These are phyloP conservation scores for Pouteria glomerata DNA, from an alignment of 148 eudicot genomes.

Conservation along the genomic window DNA sequence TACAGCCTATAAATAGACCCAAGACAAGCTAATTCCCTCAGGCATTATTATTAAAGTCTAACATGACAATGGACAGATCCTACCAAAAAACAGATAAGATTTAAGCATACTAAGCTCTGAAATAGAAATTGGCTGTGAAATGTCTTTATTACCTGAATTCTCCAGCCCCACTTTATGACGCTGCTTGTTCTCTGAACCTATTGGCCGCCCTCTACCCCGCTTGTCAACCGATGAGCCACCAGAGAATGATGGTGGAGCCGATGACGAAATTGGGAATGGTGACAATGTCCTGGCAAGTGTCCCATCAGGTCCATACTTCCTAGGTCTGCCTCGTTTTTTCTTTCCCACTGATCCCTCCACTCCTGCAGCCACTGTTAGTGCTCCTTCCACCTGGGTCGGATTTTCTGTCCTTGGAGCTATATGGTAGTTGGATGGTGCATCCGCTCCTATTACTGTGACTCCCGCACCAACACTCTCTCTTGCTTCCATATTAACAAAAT, in stretches of 20 bases:
- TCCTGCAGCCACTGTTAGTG: slow-evolving; percentile 23
- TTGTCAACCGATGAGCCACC: slow-evolving; percentile 30
- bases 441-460: slow-evolving; percentile 50
- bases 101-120: neutral
- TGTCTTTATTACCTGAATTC: slow-evolving; percentile 33
- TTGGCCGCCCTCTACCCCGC: slow-evolving; percentile 31
- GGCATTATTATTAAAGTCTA: neutral
- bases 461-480: slow-evolving; percentile 34
- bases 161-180: slow-evolving; percentile 29
- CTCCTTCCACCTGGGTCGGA: slow-evolving; percentile 15
- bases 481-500: too few species aligned
- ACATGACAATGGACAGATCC: neutral
- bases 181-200: slow-evolving; percentile 34
- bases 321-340: too few species aligned
- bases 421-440: slow-evolving; percentile 55
- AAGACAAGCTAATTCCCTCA: neutral
- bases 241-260: slow-evolving; percentile 18
- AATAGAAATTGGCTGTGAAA: neutral
- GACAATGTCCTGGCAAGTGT: too few species aligned
- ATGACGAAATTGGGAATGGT: too few species aligned
- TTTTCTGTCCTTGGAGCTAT: slow-evolving; percentile 47
- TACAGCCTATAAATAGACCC: neutral
- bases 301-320: too few species aligned
- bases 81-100: neutral
- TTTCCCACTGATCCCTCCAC: slow-evolving; percentile 33